Evolutionary conservation across 305 asterid genomes (phyloP).

Genomic region (Solanum chacoense): DNA sequence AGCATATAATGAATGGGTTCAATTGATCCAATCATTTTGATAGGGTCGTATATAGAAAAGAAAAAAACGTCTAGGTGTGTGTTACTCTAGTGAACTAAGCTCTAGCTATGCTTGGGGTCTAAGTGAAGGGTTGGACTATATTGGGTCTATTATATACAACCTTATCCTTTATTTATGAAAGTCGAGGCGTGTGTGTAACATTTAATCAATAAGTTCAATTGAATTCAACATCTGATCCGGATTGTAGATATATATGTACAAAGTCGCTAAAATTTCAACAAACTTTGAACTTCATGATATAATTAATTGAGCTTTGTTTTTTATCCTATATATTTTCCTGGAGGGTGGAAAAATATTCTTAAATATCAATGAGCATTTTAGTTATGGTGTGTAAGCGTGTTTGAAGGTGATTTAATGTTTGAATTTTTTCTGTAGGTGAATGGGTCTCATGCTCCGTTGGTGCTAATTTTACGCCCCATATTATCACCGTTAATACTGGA

Average conservation of each 20-base stretch:
- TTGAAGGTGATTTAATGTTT: not conserved
- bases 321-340: not conserved
- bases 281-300: not conserved
- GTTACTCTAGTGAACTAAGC: no score
- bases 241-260: not conserved
- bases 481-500: conserved; percentile 73
- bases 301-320: not conserved
- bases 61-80: no score
- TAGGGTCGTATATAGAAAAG: no score
- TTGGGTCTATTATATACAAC: no score
- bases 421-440: conserved; percentile 36
- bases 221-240: not conserved
- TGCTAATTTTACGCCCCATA: conserved; percentile 72
- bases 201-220: not conserved
- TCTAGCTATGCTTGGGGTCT: no score
- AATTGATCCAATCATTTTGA: no score
- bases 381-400: not conserved
- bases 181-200: no score
- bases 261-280: not conserved
- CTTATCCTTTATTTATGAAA: no score
- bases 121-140: no score
- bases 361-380: not conserved
- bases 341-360: not conserved
- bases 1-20: no score
- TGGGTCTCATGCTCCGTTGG: conserved; percentile 75